phyloP scores from a whole-genome alignment of 2,329 filamentous ascomycete genomes.

The Cercospora nicotianae region DNA sequence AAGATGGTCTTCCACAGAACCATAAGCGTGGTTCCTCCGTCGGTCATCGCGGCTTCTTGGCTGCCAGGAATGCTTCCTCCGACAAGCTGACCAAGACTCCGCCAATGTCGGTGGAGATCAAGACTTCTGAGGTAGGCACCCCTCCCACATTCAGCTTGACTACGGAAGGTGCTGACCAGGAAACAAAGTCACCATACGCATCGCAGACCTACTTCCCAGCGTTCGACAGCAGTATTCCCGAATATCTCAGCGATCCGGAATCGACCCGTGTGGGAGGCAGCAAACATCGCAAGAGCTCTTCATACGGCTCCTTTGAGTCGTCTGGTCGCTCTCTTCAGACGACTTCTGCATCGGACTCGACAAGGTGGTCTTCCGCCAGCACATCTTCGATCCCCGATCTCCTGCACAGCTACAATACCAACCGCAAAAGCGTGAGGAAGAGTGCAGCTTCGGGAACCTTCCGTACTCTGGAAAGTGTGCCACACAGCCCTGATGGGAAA shows the following conservation, averaged over 20 bases:
- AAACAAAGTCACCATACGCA: constrained; percentile 16
- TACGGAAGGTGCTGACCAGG: constrained; percentile 12
- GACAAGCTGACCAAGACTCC: constrained; percentile 20
- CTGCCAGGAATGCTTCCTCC: constrained; percentile 31
- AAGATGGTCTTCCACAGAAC: constrained; percentile 5
- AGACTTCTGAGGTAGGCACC: constrained; percentile 16
- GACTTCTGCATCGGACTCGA: constrained; percentile 21
- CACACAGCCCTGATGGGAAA: constrained; percentile 26
- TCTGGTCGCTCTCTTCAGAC: constrained; percentile 23
- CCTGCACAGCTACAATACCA: constrained; percentile 30
- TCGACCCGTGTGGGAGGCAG: constrained; percentile 25
- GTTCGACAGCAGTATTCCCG: constrained; percentile 25
- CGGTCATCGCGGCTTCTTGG: constrained; percentile 37
- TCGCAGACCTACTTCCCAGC: constrained; percentile 23
- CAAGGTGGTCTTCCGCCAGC: constrained; percentile 35
- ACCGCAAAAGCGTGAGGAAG: constrained; percentile 17
- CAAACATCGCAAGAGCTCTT: constrained; percentile 33
- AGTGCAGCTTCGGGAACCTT: constrained; percentile 20
- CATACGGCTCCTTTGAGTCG: constrained; percentile 33
- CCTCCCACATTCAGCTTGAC: constrained; percentile 25
- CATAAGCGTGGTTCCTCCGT: constrained; percentile 32
- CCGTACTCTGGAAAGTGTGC: constrained; percentile 29
- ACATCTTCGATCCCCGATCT: constrained; percentile 34
- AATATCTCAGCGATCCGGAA: constrained; percentile 33
- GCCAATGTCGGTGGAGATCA: constrained; percentile 13